Conservation (phyloP, 1,284 basidiomycete species). For the Rhodotorula glutinis region DNA sequence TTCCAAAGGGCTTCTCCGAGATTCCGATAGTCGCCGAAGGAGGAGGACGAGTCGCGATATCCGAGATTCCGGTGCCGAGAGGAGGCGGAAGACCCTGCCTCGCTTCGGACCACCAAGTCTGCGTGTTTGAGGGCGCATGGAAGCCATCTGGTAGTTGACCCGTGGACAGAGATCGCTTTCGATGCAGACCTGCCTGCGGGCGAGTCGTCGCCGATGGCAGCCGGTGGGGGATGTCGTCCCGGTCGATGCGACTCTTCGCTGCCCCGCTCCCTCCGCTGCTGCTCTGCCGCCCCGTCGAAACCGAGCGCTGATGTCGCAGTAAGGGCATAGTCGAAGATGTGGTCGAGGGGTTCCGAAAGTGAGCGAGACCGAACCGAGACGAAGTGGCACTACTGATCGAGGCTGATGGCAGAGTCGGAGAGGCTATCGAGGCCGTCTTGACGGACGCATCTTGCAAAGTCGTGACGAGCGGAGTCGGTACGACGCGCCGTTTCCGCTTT, state of each 20-base stretch:
- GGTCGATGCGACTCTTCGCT: background rate
- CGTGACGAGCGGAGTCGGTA: too few relatives aligned
- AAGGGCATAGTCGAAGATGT: background rate
- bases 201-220: background rate
- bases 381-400: background rate
- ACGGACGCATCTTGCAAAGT: too few relatives aligned
- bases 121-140: background rate
- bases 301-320: background rate
- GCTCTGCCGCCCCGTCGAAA: background rate
- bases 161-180: background rate
- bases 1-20: slow-evolving; percentile 1
- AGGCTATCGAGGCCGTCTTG: too few relatives aligned
- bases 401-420: too few relatives aligned
- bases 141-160: background rate
- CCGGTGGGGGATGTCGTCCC: background rate
- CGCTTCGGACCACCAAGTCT: background rate
- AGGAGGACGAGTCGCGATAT: too few relatives aligned
- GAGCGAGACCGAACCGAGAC: background rate
- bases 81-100: background rate
- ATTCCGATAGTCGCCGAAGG: too few relatives aligned
- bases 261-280: background rate
- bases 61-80: background rate
- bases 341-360: background rate
- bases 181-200: background rate
- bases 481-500: too few relatives aligned